A percentile compares a stretch with the other conserved stretches of the same genome.
Evolutionary conservation across 805 yeast species (phyloP).

Genomic region (Starmerella floris): DNA sequence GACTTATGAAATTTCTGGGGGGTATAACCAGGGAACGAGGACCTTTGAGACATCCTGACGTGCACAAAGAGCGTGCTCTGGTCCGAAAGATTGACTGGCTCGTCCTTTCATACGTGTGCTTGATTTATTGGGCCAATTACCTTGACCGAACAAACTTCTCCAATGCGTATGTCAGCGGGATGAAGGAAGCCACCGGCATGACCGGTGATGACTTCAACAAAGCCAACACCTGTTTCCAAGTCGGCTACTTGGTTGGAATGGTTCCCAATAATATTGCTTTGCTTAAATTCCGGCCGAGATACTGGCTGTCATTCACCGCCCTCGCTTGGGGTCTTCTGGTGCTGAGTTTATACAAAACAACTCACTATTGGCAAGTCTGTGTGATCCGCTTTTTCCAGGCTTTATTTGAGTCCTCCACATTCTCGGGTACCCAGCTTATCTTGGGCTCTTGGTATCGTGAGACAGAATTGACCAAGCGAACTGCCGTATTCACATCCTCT

Average conservation of each 20-base stretch:
- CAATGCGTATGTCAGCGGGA: background rate
- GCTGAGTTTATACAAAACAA: background rate
- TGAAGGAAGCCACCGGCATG: background rate
- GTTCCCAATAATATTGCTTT: background rate
- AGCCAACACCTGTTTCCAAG: conserved; percentile 1
- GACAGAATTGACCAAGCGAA: background rate
- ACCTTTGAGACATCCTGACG: background rate
- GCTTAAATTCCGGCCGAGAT: background rate
- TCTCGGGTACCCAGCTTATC: background rate
- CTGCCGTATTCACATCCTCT: background rate
- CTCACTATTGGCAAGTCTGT: background rate
- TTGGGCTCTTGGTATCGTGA: background rate
- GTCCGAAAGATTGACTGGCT: background rate
- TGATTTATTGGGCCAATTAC: background rate
- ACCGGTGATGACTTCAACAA: background rate
- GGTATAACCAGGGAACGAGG: too few species aligned
- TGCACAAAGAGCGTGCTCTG: background rate
- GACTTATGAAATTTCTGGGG: too few species aligned
- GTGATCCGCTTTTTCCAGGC: conserved; percentile 2
- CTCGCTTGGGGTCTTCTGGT: background rate
- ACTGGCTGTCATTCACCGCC: background rate
- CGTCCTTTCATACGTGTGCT: background rate
- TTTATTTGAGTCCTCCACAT: background rate
- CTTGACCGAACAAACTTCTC: background rate
- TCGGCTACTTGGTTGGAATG: background rate